These are phyloP conservation scores for Pueraria montana DNA, from an alignment of 306 rosid species.

Conservation along the genomic window DNA sequence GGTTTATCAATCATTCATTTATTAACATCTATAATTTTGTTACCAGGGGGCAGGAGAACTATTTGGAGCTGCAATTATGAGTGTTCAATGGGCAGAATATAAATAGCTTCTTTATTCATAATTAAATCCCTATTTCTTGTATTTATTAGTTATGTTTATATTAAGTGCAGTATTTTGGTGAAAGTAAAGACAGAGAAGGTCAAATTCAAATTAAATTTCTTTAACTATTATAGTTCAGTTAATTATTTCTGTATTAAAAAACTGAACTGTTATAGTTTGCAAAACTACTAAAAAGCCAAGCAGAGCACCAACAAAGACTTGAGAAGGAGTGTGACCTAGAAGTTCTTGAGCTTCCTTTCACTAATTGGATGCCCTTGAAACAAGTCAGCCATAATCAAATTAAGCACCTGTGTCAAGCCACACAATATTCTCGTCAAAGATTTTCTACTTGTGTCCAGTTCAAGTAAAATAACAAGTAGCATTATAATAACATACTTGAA, in stretches of 20 bases:
- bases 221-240: no score
- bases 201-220: no score
- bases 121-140: no score
- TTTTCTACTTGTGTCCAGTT: no score
- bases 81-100: conserved; percentile 84
- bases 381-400: conserved; percentile 86
- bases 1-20: neutral
- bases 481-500: no score
- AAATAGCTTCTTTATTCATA: no score
- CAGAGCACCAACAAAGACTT: conserved; percentile 88
- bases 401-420: conserved; percentile 74
- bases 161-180: no score
- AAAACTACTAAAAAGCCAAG: conserved; percentile 77
- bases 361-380: conserved; percentile 92
- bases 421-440: conserved; percentile 10
- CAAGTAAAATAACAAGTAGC: no score
- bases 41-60: conserved; percentile 92
- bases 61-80: conserved; percentile 91
- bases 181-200: no score
- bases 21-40: neutral
- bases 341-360: conserved; percentile 93
- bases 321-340: conserved; percentile 93
- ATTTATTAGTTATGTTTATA: no score
- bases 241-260: no score
- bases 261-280: no score